Evolutionary conservation across 306 rosid genomes (phyloP).

Genomic region (Sophora flavescens): DNA sequence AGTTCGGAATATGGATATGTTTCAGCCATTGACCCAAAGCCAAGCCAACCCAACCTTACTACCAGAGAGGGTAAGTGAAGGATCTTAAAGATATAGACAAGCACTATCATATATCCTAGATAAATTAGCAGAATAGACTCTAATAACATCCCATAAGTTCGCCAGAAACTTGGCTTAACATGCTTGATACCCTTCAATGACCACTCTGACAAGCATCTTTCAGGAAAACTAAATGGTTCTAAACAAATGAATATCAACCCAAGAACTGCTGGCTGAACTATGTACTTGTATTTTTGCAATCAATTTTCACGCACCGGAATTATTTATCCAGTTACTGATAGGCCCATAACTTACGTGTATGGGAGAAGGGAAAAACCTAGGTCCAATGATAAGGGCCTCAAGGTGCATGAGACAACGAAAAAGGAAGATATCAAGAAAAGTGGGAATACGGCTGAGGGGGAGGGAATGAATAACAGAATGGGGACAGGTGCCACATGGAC

Average conservation of each 20-base stretch:
- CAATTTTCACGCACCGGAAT: slow-evolving; percentile 10
- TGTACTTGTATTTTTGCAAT: not conserved
- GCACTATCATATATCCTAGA: not conserved
- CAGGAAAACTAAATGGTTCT: not conserved
- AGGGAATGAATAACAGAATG: too few relatives aligned
- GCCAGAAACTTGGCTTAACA: slow-evolving; percentile 27
- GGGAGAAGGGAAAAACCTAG: too few relatives aligned
- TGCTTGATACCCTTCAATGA: slow-evolving; percentile 20
- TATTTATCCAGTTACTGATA: not conserved
- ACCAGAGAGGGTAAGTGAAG: slow-evolving; percentile 4
- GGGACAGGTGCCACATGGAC: too few relatives aligned
- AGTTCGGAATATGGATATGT: not conserved
- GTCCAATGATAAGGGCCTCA: too few relatives aligned
- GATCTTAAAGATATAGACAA: not conserved
- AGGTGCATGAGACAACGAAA: too few relatives aligned
- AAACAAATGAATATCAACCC: slow-evolving; percentile 8
- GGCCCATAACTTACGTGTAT: too few relatives aligned
- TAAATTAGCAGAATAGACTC: not conserved
- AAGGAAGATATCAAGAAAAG: too few relatives aligned
- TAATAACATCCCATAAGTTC: slow-evolving; percentile 15
- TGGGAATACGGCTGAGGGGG: too few relatives aligned
- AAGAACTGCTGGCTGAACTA: not conserved
- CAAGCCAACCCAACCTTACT: slow-evolving; percentile 23
- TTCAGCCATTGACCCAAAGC: slow-evolving; percentile 5
- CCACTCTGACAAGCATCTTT: slow-evolving; percentile 12